These are phyloP conservation scores for Neofusicoccum kwambonambiense DNA, from an alignment of 2,329 filamentous ascomycete genomes.

Conservation along the genomic window DNA sequence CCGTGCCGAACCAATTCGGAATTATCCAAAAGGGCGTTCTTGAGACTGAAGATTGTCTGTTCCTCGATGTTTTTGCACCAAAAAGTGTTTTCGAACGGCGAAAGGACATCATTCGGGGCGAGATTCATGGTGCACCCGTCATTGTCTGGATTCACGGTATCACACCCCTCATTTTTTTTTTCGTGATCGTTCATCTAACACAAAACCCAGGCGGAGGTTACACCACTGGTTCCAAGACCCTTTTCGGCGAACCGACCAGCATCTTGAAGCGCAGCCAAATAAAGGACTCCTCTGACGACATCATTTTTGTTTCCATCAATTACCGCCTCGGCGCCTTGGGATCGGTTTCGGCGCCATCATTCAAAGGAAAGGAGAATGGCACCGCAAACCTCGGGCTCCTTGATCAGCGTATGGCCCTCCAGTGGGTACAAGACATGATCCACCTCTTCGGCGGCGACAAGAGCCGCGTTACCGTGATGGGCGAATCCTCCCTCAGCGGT, in stretches of 20 bases:
- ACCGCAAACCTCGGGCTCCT: constrained; percentile 49
- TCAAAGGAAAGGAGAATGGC: constrained; percentile 39
- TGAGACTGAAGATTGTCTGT: constrained; percentile 39
- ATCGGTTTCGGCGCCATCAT: constrained; percentile 46
- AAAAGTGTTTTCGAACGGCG: constrained; percentile 31
- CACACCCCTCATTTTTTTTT: constrained; percentile 26
- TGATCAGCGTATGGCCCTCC: constrained; percentile 52
- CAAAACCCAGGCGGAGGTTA: constrained; percentile 39
- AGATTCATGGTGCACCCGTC: constrained; percentile 33
- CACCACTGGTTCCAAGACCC: constrained; percentile 38
- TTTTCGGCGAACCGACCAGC: constrained; percentile 34
- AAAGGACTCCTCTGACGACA: constrained; percentile 37
- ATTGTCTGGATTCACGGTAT: constrained; percentile 47
- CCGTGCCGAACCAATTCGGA: constrained; percentile 25
- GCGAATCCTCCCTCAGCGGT: constrained; percentile 34
- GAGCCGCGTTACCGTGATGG: constrained; percentile 46
- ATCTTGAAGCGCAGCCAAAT: constrained; percentile 39
- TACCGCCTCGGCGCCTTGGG: constrained; percentile 52
- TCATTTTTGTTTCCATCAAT: constrained; percentile 51
- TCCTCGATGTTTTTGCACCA: constrained; percentile 41
- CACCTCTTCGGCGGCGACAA: constrained; percentile 53
- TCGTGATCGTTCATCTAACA: neutral
- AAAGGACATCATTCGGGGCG: constrained; percentile 8
- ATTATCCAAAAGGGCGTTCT: constrained; percentile 36
- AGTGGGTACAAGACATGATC: constrained; percentile 55